Evolutionary conservation across 2,329 filamentous ascomycete genomes (phyloP), one percentile per base, ranked within the genome.

Genomic region (Cercospora berteroae): DNA sequence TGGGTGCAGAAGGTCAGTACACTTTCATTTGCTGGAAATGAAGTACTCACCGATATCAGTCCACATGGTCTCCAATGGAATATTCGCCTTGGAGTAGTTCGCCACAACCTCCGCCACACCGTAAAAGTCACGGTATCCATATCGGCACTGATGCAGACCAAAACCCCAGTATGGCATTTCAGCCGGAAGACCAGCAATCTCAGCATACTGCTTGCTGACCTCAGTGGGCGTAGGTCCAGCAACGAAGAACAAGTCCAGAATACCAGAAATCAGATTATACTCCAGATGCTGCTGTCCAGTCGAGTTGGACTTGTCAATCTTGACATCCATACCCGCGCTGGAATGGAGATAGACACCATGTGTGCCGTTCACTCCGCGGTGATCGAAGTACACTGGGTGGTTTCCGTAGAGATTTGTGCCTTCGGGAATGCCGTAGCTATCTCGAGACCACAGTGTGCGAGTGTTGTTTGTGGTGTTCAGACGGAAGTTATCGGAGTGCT

Each of bases 181-280:
- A 0, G 80, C 80, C 0, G 81, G 80, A 59, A 80, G 76, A 2
- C 83, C 83, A 29, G 81, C 80, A 9, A 84, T 75, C 7, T 82
- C 80, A 2, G 82, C 79, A 67, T 85, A 85, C 69, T 85, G 83
- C 71, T 78, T 77, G 12, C 81, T 80, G 5, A 84, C 83, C 9
- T 82, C 78, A 8, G 76, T 76, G 2, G 83, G 83, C 12, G 78
- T 72, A 2, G 80, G 80, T 2, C 83, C 83, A 33, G 82, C 78
- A 63, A 85, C 66, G 73, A 85, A 84, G 76, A 85, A 85, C 23
- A 85, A 73, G 76, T 94, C 92, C 1, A 95, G 75, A 25, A 93
- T 84, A 6, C 92, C 92, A 5, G 91, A 91, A 0, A 94, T 83
- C 1, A 87, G 87, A 76, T 94, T 92, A 80, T 93, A 94, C 78